These are phyloP conservation scores for Lipomyces yamanashiensis DNA, from an alignment of 805 yeast species.

Conservation along the genomic window DNA sequence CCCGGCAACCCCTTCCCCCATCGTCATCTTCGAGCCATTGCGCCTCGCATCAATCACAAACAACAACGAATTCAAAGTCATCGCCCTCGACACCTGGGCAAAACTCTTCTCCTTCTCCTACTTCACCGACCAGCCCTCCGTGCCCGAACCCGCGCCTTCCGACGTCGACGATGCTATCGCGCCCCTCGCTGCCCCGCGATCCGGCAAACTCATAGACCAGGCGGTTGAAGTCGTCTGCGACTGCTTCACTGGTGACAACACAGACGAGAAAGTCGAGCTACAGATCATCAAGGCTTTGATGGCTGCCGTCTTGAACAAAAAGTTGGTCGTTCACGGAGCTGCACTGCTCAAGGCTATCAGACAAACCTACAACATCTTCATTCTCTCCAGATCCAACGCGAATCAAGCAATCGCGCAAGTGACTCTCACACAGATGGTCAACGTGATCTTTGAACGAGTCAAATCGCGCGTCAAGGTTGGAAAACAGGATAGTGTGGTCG, in stretches of 20 bases:
- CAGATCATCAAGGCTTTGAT: constrained; percentile 92
- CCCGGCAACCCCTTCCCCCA: constrained; percentile 50
- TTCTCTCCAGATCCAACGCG: constrained; percentile 75
- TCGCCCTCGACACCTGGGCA: constrained; percentile 83
- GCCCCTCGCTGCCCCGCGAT: constrained; percentile 34
- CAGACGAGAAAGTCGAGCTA: constrained; percentile 85
- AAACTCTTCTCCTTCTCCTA: constrained; percentile 86
- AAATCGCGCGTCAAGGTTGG: constrained; percentile 44
- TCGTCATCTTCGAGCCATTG: constrained; percentile 75
- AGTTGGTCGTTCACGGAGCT: constrained; percentile 86
- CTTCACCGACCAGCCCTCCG: constrained; percentile 49
- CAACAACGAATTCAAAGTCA: constrained; percentile 65
- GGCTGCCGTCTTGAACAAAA: constrained; percentile 81
- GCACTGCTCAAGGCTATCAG: constrained; percentile 86
- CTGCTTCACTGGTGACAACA: constrained; percentile 89
- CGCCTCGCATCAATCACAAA: constrained; percentile 66
- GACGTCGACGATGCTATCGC: constrained; percentile 27
- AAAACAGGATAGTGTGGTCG: constrained; percentile 1
- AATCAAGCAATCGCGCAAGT: constrained; percentile 97
- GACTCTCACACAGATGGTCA: constrained; percentile 86
- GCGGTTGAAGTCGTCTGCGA: constrained; percentile 83
- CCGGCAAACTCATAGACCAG: constrained; percentile 28
- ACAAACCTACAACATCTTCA: constrained; percentile 90
- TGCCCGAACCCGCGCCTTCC: constrained; percentile 14
- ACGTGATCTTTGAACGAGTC: constrained; percentile 79